Conservation (phyloP, 2,329 filamentous ascomycete genomes). For the Pyricularia sp. region DNA sequence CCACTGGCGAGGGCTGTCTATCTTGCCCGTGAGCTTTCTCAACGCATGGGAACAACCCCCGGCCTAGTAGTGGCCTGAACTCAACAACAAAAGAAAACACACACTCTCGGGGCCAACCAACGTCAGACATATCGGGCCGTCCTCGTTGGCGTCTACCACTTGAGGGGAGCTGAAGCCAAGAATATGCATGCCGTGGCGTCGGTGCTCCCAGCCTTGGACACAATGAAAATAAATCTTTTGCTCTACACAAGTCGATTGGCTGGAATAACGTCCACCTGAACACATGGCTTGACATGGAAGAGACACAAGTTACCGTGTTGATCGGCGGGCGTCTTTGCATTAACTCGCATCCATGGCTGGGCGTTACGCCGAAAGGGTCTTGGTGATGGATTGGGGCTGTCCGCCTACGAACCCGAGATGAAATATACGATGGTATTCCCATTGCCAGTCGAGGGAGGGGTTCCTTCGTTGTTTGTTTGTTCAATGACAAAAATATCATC, state of each 20-base stretch:
- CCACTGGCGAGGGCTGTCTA: too few relatives aligned
- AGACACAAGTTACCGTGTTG: neutral
- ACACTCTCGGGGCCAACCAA: neutral
- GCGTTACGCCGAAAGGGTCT: neutral
- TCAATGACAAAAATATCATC: neutral
- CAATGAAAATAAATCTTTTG: neutral
- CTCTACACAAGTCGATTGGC: neutral
- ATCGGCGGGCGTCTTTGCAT: neutral
- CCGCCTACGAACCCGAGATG: neutral
- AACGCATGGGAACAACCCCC: neutral
- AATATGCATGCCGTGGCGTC: neutral
- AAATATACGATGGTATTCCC: neutral
- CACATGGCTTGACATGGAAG: neutral
- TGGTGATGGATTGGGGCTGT: neutral
- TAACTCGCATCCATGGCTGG: neutral
- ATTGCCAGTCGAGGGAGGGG: neutral
- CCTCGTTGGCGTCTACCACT: neutral
- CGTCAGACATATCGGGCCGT: neutral
- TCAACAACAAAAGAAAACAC: neutral
- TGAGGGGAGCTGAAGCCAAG: neutral
- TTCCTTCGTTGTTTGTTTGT: neutral
- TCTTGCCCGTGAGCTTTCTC: neutral
- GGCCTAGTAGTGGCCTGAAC: neutral
- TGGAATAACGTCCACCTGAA: neutral
- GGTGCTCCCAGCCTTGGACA: neutral